A percentile compares a stretch with the other conserved stretches of the same genome.
These are phyloP conservation scores for Eimeria brunetti DNA, from an alignment of 169 alveolate genomes.

Conservation along the genomic window DNA sequence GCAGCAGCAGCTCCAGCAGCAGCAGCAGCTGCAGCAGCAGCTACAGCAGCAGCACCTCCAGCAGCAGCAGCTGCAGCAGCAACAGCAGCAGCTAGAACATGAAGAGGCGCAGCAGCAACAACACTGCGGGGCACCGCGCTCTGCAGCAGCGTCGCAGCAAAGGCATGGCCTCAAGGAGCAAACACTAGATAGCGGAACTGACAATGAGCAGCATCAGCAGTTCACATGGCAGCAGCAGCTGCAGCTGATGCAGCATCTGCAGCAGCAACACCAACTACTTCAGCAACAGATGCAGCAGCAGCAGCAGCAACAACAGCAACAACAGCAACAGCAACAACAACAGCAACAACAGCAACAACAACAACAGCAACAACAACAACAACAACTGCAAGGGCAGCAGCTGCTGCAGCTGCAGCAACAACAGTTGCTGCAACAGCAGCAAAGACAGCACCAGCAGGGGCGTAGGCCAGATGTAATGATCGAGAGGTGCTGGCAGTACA, in stretches of 20 bases:
- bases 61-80: constrained; percentile 8
- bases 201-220: constrained; percentile 55
- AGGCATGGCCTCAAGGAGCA: constrained; percentile 26
- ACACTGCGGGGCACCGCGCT: constrained; percentile 6
- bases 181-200: constrained; percentile 26
- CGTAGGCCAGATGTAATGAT: constrained; percentile 82
- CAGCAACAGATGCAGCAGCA: constrained; percentile 51
- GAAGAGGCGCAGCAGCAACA: constrained; percentile 56
- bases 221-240: constrained; percentile 59
- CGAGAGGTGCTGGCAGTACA: constrained; percentile 86
- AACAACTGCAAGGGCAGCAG: constrained; percentile 25
- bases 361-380: too few species aligned
- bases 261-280: constrained; percentile 34
- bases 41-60: constrained; percentile 26
- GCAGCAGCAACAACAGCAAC: constrained; percentile 37
- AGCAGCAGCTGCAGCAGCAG: constrained; percentile 41
- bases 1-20: constrained; percentile 56
- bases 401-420: constrained; percentile 15
- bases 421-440: constrained; percentile 17
- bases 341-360: constrained; percentile 24
- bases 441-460: constrained; percentile 45
- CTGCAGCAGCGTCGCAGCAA: constrained; percentile 47
- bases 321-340: constrained; percentile 1
- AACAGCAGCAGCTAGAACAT: constrained; percentile 16
- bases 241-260: constrained; percentile 64